Percentiles rank a stretch among this genome's conserved stretches.
These are phyloP conservation scores for Scleroderma citrinum DNA, from an alignment of 768 basidiomycete genomes.

Conservation along the genomic window DNA sequence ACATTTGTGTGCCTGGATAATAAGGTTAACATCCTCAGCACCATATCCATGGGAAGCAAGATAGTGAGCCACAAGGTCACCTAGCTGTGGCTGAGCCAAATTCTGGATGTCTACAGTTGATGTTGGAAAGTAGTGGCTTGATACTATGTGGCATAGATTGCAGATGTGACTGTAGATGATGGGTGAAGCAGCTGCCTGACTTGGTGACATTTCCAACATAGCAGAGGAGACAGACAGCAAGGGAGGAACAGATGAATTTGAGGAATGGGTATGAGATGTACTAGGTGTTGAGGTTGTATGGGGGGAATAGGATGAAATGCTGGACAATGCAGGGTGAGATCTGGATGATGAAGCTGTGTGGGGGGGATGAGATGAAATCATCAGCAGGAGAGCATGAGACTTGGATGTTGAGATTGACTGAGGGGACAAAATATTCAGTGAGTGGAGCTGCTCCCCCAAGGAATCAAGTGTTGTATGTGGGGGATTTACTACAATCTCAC, in stretches of 20 bases:
- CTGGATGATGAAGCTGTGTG: too few species aligned
- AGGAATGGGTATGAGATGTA: not conserved
- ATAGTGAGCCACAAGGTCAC: not conserved
- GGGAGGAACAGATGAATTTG: too few species aligned
- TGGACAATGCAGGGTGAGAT: too few species aligned
- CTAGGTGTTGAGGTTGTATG: too few species aligned
- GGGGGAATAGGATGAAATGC: not conserved
- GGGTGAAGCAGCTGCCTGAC: not conserved
- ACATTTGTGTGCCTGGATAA: not conserved
- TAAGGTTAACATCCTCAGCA: not conserved
- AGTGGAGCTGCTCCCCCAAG: not conserved
- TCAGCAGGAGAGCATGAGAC: too few species aligned
- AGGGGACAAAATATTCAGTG: too few species aligned
- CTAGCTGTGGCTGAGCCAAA: not conserved
- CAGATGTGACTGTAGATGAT: not conserved
- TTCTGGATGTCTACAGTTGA: not conserved
- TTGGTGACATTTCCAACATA: not conserved
- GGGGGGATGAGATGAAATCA: too few species aligned
- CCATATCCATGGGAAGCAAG: not conserved
- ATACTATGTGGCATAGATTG: not conserved
- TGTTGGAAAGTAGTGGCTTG: not conserved
- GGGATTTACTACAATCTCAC: not conserved
- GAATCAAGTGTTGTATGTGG: not conserved
- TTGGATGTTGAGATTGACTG: too few species aligned
- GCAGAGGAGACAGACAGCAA: not conserved